phyloP scores from a whole-genome alignment of 179 eudicot species.

The Drosera spatulata region DNA sequence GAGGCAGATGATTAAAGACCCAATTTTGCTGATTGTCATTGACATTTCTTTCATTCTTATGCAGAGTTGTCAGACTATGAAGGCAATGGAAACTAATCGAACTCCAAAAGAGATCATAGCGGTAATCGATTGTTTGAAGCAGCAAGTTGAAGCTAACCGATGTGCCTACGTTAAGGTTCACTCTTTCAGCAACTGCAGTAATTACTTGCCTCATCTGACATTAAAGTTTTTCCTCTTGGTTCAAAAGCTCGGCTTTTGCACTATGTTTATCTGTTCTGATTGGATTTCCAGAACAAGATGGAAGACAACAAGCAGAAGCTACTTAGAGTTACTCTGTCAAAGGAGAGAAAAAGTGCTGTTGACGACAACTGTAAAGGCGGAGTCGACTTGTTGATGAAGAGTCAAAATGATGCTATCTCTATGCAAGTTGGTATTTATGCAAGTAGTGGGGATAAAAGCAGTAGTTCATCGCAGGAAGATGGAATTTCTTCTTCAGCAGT shows the following conservation, averaged over 20 bases:
- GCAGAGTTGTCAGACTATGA: not conserved
- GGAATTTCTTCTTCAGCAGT: slow-evolving; percentile 49
- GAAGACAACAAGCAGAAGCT: slow-evolving; percentile 71
- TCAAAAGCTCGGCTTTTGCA: not conserved
- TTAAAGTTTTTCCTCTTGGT: not conserved
- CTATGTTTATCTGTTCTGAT: slow-evolving; percentile 1
- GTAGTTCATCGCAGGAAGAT: slow-evolving; percentile 66
- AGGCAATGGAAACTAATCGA: not conserved
- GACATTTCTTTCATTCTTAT: not conserved
- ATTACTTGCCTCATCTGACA: not conserved
- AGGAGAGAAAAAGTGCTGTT: slow-evolving; percentile 47
- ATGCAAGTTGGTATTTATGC: slow-evolving; percentile 60
- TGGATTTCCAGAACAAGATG: slow-evolving; percentile 47
- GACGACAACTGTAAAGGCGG: slow-evolving; percentile 18
- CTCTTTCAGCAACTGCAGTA: slow-evolving; percentile 1
- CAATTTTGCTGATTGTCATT: no score
- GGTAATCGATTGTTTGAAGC: slow-evolving; percentile 60
- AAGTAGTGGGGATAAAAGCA: slow-evolving; percentile 43
- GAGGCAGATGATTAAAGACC: no score
- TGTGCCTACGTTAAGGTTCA: slow-evolving; percentile 50
- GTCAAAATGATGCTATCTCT: slow-evolving; percentile 75
- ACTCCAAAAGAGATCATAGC: slow-evolving; percentile 27
- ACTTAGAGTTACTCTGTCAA: slow-evolving; percentile 34
- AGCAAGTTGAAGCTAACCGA: slow-evolving; percentile 60
- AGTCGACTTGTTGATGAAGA: slow-evolving; percentile 47